These are phyloP conservation scores for Colletotrichum sp. DNA, from an alignment of 2,329 filamentous ascomycete genomes.

Conservation along the genomic window DNA sequence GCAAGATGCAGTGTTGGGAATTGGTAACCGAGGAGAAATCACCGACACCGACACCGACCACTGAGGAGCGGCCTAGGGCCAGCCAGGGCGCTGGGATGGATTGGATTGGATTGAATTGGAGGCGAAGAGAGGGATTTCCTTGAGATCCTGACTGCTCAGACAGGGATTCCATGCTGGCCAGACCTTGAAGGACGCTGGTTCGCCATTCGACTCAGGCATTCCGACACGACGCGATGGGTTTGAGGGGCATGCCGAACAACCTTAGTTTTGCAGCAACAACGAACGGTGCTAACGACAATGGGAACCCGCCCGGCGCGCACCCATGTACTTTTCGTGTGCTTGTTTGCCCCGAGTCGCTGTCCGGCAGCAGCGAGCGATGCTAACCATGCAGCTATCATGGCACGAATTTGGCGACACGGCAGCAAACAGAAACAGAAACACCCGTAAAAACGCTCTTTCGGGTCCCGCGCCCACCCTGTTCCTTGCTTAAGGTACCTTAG, in stretches of 20 bases:
- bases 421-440: conserved; percentile 3
- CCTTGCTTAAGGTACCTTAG: neutral
- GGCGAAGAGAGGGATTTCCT: neutral
- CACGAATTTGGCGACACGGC: neutral
- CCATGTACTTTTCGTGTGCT: neutral
- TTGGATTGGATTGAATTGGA: neutral
- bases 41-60: neutral
- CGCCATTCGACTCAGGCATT: conserved; percentile 12
- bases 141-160: neutral
- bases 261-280: neutral
- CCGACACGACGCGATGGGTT: conserved; percentile 3
- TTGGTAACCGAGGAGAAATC: neutral
- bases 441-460: neutral
- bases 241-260: conserved; percentile 2
- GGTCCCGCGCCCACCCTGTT: conserved; percentile 1
- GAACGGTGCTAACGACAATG: neutral
- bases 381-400: neutral
- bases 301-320: neutral
- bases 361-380: neutral
- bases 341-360: neutral
- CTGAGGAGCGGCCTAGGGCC: neutral
- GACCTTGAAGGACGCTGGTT: neutral
- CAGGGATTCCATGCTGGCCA: neutral
- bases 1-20: neutral
- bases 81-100: neutral